phyloP scores from a whole-genome alignment of 177 flowering plant species.

The Vitis hybrid region DNA sequence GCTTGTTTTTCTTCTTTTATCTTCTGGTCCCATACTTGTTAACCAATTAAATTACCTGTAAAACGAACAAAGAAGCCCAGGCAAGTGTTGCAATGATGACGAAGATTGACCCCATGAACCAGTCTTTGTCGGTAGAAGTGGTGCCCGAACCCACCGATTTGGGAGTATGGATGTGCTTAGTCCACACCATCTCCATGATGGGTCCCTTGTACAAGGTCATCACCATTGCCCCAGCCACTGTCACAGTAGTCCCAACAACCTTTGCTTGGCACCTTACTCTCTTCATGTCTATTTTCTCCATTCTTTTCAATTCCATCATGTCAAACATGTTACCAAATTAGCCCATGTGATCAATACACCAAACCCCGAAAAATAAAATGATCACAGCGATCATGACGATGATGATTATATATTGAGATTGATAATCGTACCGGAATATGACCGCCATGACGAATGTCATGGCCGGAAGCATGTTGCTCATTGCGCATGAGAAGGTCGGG shows the following conservation, averaged over 20 bases:
- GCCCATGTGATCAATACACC: no score
- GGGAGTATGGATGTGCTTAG: conserved; percentile 24
- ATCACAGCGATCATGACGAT: no score
- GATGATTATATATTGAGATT: no score
- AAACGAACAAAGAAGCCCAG: conserved; percentile 85
- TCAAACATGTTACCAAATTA: neutral
- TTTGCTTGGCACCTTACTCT: conserved; percentile 76
- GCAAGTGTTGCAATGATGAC: conserved; percentile 65
- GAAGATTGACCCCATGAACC: conserved; percentile 78
- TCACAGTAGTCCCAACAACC: conserved; percentile 71
- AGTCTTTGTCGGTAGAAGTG: conserved; percentile 44
- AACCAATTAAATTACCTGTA: conserved; percentile 45
- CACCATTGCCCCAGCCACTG: conserved; percentile 89
- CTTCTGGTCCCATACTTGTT: no score
- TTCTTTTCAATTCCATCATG: conserved; percentile 29
- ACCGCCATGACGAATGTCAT: conserved; percentile 91
- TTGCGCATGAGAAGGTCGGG: conserved; percentile 85
- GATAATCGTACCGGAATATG: conserved; percentile 52
- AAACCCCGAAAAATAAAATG: no score
- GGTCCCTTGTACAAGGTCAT: conserved; percentile 94
- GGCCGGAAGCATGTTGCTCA: conserved; percentile 91
- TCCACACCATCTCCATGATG: conserved; percentile 42
- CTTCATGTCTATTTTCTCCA: conserved; percentile 80
- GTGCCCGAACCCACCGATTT: conserved; percentile 14
- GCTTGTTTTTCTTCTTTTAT: no score